phyloP scores from a whole-genome alignment of 805 yeast genomes.

The Starmerella floris region DNA sequence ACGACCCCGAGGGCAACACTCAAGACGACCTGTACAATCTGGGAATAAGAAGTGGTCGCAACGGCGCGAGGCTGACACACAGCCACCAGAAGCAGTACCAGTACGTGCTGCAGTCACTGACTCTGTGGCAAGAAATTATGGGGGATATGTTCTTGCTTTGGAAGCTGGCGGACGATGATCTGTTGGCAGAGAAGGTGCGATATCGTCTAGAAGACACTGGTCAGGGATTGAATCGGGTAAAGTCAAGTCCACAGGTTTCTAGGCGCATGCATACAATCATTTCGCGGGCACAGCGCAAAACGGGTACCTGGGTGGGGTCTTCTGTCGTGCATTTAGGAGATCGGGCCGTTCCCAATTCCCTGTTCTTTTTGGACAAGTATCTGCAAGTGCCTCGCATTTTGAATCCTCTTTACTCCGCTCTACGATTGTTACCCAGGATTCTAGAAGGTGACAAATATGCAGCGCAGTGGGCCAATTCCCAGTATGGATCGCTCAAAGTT shows the following conservation, averaged over 20 bases:
- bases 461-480: conserved; percentile 37
- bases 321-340: conserved; percentile 73
- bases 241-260: conserved; percentile 55
- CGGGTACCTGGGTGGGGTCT: conserved; percentile 66
- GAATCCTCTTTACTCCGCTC: conserved; percentile 53
- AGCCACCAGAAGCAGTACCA: conserved; percentile 59
- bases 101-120: conserved; percentile 61
- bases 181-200: conserved; percentile 36
- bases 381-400: conserved; percentile 66
- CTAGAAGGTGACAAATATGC: conserved; percentile 33
- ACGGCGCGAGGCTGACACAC: conserved; percentile 63
- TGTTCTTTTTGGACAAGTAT: conserved; percentile 67
- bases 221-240: conserved; percentile 67
- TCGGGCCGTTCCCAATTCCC: conserved; percentile 70
- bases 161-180: conserved; percentile 64
- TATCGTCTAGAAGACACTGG: conserved; percentile 61
- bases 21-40: conserved; percentile 30
- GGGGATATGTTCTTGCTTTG: conserved; percentile 65
- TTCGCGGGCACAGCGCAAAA: conserved; percentile 46
- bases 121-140: conserved; percentile 65
- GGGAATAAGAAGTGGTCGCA: conserved; percentile 51
- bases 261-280: conserved; percentile 60
- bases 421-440: conserved; percentile 42
- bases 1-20: conserved; percentile 24
- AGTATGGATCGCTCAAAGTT: conserved; percentile 44